These are phyloP conservation scores for Zelonia costaricensis DNA, from an alignment of 208 protist genomes.

Conservation along the genomic window DNA sequence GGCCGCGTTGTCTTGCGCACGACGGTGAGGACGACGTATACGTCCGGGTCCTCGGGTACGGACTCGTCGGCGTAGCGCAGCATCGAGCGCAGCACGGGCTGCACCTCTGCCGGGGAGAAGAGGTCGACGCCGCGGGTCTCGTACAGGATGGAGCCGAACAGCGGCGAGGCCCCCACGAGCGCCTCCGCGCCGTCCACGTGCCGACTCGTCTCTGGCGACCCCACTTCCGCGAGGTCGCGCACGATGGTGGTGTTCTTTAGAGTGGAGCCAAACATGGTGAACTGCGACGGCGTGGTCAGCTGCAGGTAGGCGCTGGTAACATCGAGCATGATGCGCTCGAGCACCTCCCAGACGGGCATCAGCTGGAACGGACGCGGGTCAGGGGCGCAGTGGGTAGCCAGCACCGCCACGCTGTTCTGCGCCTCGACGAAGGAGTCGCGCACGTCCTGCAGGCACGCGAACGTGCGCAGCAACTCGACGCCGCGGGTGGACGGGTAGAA, in stretches of 20 bases:
- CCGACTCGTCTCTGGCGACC: constrained; percentile 1
- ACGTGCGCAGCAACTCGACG: constrained; percentile 6
- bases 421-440: constrained; percentile 24
- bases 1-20: constrained; percentile 29
- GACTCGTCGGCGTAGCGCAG: constrained; percentile 31
- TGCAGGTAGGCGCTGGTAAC: constrained; percentile 4
- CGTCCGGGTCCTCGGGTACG: constrained; percentile 3
- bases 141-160: constrained; percentile 42
- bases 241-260: constrained; percentile 25
- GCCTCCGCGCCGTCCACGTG: constrained; percentile 10
- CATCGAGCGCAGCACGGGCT: constrained; percentile 28
- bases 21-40: constrained; percentile 34
- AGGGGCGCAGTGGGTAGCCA: constrained; percentile 21
- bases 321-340: constrained; percentile 13
- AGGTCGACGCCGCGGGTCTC: constrained; percentile 31
- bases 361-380: constrained; percentile 18
- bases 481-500: not conserved
- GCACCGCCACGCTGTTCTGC: constrained; percentile 26
- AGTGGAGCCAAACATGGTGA: constrained; percentile 38
- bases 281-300: constrained; percentile 10
- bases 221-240: constrained; percentile 29
- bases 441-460: constrained; percentile 15
- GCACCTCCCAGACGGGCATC: constrained; percentile 27
- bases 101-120: constrained; percentile 4
- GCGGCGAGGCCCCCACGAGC: constrained; percentile 30